Conservation (phyloP, 257 asterid genomes). For the Craterostigma plantagineum region DNA sequence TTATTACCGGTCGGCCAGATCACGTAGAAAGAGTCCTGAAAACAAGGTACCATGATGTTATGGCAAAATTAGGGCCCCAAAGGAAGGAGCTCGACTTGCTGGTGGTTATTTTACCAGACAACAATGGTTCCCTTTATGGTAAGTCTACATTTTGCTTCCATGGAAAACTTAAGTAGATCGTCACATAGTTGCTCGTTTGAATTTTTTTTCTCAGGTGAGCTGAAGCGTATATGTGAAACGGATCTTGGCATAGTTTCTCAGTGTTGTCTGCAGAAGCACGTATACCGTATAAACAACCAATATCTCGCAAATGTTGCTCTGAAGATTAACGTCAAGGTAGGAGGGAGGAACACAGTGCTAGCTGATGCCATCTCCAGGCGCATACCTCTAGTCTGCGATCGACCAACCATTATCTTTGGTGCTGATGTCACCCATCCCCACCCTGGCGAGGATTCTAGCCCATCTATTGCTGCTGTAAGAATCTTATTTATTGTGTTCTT, state of each 20-base stretch:
- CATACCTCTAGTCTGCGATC: constrained; percentile 82
- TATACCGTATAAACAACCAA: constrained; percentile 63
- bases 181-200: background rate
- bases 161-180: background rate
- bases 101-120: constrained; percentile 76
- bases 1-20: constrained; percentile 52
- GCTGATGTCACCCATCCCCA: constrained; percentile 99
- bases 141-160: constrained; percentile 4
- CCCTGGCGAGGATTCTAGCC: constrained; percentile 98
- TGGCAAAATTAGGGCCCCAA: constrained; percentile 34
- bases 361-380: constrained; percentile 78
- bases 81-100: constrained; percentile 80
- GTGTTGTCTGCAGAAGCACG: constrained; percentile 88
- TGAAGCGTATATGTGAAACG: constrained; percentile 89
- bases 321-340: constrained; percentile 88
- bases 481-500: background rate
- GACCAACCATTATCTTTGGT: constrained; percentile 88
- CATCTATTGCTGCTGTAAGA: constrained; percentile 96
- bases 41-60: constrained; percentile 52
- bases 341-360: constrained; percentile 89
- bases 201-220: constrained; percentile 34
- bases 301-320: constrained; percentile 91
- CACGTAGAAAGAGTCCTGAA: constrained; percentile 73
- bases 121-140: constrained; percentile 95
- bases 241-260: constrained; percentile 98